A percentile compares a stretch with the other conserved stretches of the same genome.
Evolutionary conservation across 495 filamentous ascomycete genomes (phyloP).

Genomic region (Amniculicola lignicola): DNA sequence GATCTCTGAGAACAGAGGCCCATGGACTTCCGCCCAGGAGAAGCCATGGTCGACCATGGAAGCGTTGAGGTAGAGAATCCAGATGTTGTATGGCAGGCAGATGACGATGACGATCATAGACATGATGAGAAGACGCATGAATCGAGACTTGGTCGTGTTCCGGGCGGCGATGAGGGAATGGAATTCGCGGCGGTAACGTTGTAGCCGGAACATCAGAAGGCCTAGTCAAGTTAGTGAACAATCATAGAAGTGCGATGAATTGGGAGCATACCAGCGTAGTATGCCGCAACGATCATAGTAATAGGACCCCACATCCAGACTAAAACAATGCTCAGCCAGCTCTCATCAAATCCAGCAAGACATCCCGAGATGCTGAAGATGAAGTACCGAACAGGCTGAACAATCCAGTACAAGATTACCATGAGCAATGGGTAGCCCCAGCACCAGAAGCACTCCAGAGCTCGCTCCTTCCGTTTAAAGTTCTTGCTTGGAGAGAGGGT

Average conservation of each 20-base stretch:
- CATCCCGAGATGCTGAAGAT: conserved; percentile 76
- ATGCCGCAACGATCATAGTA: conserved; percentile 58
- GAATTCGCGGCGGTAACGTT: conserved; percentile 63
- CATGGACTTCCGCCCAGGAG: conserved; percentile 55
- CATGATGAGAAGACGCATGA: conserved; percentile 75
- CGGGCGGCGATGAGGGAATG: conserved; percentile 54
- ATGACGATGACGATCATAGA: conserved; percentile 63
- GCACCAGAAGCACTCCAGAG: conserved; percentile 66
- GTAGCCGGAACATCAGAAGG: conserved; percentile 64
- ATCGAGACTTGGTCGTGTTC: conserved; percentile 64
- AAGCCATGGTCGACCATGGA: conserved; percentile 47
- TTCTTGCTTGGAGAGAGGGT: conserved; percentile 51
- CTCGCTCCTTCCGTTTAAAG: conserved; percentile 52
- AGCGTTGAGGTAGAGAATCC: conserved; percentile 59
- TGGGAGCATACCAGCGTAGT: conserved; percentile 61
- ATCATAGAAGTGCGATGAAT: not conserved
- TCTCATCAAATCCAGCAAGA: conserved; percentile 57
- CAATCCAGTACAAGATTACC: conserved; percentile 64
- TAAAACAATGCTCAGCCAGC: conserved; percentile 68
- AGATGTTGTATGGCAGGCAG: conserved; percentile 62
- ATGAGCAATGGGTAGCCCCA: conserved; percentile 63
- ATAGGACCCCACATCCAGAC: conserved; percentile 64
- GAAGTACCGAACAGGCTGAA: conserved; percentile 68
- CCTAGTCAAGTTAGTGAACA: conserved; percentile 43
- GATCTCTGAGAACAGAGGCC: conserved; percentile 57